Evolutionary conservation across 2,329 filamentous ascomycete species (phyloP), one percentile per base, ranked within the genome.

Genomic region (Exophiala viscosa): DNA sequence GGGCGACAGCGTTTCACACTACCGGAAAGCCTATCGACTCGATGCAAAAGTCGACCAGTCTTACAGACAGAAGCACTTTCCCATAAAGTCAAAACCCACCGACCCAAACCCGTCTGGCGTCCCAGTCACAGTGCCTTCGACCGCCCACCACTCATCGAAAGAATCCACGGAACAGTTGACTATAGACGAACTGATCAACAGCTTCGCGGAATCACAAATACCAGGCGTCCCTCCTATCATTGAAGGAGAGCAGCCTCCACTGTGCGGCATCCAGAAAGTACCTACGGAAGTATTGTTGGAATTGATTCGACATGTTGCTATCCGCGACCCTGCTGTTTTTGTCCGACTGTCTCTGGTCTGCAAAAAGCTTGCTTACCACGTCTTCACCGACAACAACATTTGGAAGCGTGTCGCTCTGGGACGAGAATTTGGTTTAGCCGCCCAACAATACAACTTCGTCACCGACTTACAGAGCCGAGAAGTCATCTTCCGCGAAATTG

Each of bases 31-130:
- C 1, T 97, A 95, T 69, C 84, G 86, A 67, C 82, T 99, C 70
- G 93, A 97, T 67, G 79, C 85, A 50, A 76, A 78, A 11, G 92
- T 99, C 47, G 90, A 99, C 68, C 83, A 88, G 64, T 78, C 81
- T 51, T 99, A 96, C 74, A 88, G 88, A 64, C 86, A 89, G 65
- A 97, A 97, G 73, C 85, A 97, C 71, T 96, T 93, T 65, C 87
- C 91, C 2, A 76, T 82, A 35, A 71, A 75, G 58, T 71, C 77
- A 57, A 84, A 81, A 65, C 71, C 73, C 47, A 47, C 67, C 32
- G 66, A 73, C 45, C 55, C 66, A 7, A 74, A 73, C 55, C 71
- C 74, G 6, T 73, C 76, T 7, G 80, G 79, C 66, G 75, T 78
- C 9, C 58, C 80, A 2, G 65, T 67, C 6, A 77, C 79, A 17